Base-by-base conservation (phyloP, 2,329 filamentous ascomycete genomes). In the Septoria linicola region DNA sequence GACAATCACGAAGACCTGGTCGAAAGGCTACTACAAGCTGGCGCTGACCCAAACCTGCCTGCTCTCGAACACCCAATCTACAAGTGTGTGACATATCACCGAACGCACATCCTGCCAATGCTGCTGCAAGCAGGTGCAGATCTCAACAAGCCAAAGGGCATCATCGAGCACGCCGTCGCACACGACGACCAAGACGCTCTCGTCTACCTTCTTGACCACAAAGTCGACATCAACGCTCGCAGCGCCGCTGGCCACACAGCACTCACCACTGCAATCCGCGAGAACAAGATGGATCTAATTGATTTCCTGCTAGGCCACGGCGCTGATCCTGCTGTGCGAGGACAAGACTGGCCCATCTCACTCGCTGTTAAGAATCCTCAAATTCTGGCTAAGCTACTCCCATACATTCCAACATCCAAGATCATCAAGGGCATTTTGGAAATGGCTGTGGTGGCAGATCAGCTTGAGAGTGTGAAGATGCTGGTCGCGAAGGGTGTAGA, bases 281-380 rank as follows among this genome's bases (percentile, higher is more conserved):
- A 84, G 46, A 75, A 82, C 62, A 76, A 77, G 2, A 63, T 73
- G 19, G 82, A 85, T 4, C 73, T 85, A 59, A 76, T 87, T 17
- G 80, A 84, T 32, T 65, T 78, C 8, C 73, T 86, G 1, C 72
- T 85, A 5, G 66, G 71, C 3, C 74, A 79, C 21, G 82, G 82
- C 8, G 83, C 82, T 0, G 80, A 85, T 54, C 80, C 83, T 3
- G 79, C 80, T 48, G 70, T 84, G 14, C 76, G 83, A 11, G 84
- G 84, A 27, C 75, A 85, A 60, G 82, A 87, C 63, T 88, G 84
- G 84, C 85, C 85, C 0, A 74, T 87, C 8, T 83, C 79, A 66
- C 83, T 88, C 80, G 83, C 84, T 0, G 82, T 87, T 42, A 76
- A 74, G 53, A 77, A 81, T 30, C 83, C 85, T 0, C 65, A 68